Evolutionary conservation across 2,329 filamentous ascomycete species (phyloP), one percentile per base, ranked within the genome.

Genomic region (Aspergillus sp.): DNA sequence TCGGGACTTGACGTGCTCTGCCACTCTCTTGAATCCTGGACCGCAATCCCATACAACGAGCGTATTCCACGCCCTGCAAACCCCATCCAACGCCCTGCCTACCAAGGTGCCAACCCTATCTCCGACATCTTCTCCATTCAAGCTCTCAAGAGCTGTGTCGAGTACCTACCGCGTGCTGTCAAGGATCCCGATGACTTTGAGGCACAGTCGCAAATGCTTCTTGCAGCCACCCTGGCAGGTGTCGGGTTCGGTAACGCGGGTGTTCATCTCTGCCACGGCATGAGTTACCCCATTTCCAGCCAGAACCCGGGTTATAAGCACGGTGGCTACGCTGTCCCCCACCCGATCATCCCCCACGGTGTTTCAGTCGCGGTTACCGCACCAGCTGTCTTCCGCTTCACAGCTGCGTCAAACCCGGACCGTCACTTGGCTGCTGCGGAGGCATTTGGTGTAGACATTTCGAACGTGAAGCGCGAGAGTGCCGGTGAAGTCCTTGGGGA

Each of bases 231-330:
- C 0, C 75, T 98, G 2, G 93, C 94, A 0, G 93, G 93, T 41
- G 90, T 98, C 3, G 93, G 93, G 0, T 98, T 98, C 66, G 93
- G 94, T 17, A 98, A 98, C 61, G 94, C 94, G 1, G 93, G 94
- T 44, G 93, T 98, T 2, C 93, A 98, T 72, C 76, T 88, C 7
- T 88, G 85, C 66, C 85, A 88, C 64, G 85, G 91, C 65, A 97
- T 98, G 91, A 94, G 88, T 20, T 98, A 98, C 64, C 93, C 93
- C 15, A 95, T 98, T 62, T 95, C 89, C 0, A 88, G 90, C 25
- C 90, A 96, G 66, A 98, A 98, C 66, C 88, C 88, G 0, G 85
- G 86, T 4, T 97, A 97, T 72, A 84, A 83, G 60, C 93, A 98
- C 65, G 69, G 78, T 0, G 93, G 93, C n/a, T 98, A 98, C 68